A percentile compares a stretch with the other conserved stretches of the same genome.
phyloP scores from a whole-genome alignment of 352 stramenopile genomes.

The Pythium vanterpoolii region DNA sequence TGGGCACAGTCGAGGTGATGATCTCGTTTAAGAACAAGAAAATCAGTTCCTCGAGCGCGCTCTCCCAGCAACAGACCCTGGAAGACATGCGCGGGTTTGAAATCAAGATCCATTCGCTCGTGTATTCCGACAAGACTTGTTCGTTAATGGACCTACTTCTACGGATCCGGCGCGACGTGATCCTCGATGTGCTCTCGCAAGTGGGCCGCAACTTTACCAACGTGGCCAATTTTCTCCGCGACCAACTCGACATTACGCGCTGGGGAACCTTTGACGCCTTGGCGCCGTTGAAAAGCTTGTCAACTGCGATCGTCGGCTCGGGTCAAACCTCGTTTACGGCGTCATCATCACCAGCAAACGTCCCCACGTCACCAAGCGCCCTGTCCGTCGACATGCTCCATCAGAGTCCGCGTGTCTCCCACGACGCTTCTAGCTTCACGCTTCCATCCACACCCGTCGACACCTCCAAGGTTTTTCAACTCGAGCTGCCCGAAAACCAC shows the following conservation, averaged over 20 bases:
- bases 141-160: conserved; percentile 68
- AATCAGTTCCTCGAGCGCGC: conserved; percentile 17
- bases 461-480: conserved; percentile 36
- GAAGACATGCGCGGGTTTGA: conserved; percentile 86
- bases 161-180: conserved; percentile 72
- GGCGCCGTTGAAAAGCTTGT: conserved; percentile 54
- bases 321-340: neutral
- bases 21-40: conserved; percentile 85
- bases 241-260: conserved; percentile 69
- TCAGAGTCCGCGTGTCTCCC: conserved; percentile 19
- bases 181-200: conserved; percentile 81
- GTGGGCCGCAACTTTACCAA: conserved; percentile 86
- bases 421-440: neutral
- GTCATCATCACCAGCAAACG: neutral
- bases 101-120: conserved; percentile 81
- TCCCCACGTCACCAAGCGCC: conserved; percentile 7
- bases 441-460: conserved; percentile 2
- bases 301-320: conserved; percentile 27
- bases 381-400: conserved; percentile 19
- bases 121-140: conserved; percentile 87
- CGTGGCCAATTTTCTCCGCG: conserved; percentile 76
- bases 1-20: conserved; percentile 72
- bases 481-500: conserved; percentile 45
- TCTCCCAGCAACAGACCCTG: conserved; percentile 37
- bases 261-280: conserved; percentile 69